Base-by-base conservation (phyloP, 495 filamentous ascomycete genomes). In the Hyaloscypha hepaticicola region DNA sequence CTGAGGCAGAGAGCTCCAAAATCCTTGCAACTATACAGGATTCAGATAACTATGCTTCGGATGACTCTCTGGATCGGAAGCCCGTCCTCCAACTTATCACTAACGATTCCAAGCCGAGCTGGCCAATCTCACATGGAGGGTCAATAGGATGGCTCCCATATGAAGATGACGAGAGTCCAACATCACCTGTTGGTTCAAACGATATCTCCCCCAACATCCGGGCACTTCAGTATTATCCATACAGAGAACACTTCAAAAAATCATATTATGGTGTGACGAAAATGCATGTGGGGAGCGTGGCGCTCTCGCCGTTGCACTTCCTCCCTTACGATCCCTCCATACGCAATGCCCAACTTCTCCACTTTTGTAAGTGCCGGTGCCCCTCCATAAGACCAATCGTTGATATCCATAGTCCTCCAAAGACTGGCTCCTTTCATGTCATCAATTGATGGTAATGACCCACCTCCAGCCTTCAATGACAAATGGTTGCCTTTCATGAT, bases 321-420 rank as follows among this genome's bases (percentile, higher is more conserved):
- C 61, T 70, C 27, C 65, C 65, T 21, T 67, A 65, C 28, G 69
- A 68, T 29, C n/a, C 62, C 14, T 52, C 66, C 12, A 41, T 49
- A 24, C 66, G 59, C 22, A 68, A 68, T 34, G 63, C 69, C 6
- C 61, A 71, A 19, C 49, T 68, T 11, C 64, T 71, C 34, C 58
- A 67, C 25, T 68, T 71, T 21, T 71, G 69, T 68, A 24, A 49
- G 64, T 60, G 11, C 0, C 48, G 41, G 31, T 21, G 48, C 25
- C 5, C 29, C 12, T 57, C 52, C 21, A 45, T 49, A 16, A 49
- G 4, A 25, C 60, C 22, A 9, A 27, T 29, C 29, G 26, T 61
- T 64, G 48, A 68, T 41, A 51, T 21, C 24, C 24, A 8, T 41
- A 67, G 60, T 65, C 58, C 29, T 60, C 14, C 38, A 41, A 26